Conservation (phyloP, 2,329 filamentous ascomycete genomes). For the Phialocephala subalpina region DNA sequence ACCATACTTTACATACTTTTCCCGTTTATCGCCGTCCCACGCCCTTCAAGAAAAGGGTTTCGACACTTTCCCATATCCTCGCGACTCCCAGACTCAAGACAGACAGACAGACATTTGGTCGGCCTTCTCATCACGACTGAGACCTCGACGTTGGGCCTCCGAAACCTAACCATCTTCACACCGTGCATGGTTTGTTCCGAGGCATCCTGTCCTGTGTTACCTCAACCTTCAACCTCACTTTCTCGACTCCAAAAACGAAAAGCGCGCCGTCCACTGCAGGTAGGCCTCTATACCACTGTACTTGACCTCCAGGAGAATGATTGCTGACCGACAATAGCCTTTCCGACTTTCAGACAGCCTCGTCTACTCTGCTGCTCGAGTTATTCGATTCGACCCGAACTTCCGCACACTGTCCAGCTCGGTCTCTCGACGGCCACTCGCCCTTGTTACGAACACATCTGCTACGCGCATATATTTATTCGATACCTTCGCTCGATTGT, state of each 20-base stretch:
- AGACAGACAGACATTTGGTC: neutral
- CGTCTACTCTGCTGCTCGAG: slow-evolving; percentile 5
- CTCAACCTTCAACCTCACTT: slow-evolving; percentile 25
- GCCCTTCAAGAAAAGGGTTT: neutral
- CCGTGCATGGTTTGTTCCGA: slow-evolving; percentile 28
- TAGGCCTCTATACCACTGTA: neutral
- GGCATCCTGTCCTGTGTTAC: slow-evolving; percentile 33
- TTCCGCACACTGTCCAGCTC: neutral
- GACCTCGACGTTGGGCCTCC: neutral
- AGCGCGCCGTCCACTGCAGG: slow-evolving; percentile 11
- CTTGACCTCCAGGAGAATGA: neutral
- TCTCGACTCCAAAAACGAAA: slow-evolving; percentile 4
- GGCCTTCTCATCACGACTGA: neutral
- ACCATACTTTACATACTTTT: too few species aligned
- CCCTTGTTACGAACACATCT: neutral
- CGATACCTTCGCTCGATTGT: neutral
- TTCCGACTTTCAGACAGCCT: slow-evolving; percentile 11
- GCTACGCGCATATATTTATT: neutral
- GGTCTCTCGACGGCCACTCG: neutral
- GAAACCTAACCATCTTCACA: slow-evolving; percentile 25
- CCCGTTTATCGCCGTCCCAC: neutral
- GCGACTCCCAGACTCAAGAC: neutral
- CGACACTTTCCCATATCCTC: neutral
- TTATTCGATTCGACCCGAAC: slow-evolving; percentile 8
- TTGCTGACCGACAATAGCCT: slow-evolving; percentile 19